Base-by-base conservation (phyloP, 257 asterid species). In the Salvia hispanica region DNA sequence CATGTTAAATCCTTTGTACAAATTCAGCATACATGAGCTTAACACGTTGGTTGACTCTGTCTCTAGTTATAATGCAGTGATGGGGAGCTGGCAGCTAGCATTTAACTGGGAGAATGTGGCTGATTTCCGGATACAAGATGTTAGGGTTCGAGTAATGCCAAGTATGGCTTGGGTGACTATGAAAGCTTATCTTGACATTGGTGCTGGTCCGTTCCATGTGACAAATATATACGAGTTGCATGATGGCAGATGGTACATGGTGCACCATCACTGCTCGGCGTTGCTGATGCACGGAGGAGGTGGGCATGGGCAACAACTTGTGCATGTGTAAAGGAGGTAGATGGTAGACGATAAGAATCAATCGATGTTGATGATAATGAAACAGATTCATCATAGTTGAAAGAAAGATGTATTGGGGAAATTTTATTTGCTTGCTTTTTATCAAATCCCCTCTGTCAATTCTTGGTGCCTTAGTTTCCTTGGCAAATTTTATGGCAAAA, bases 161-260 rank as follows among this genome's bases (percentile, higher is more conserved):
- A 94, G 82, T 62, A 72, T 80, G 76, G 96, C 99, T 33, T 93
- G 99, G 99, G 97, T 93, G 7, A 88, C 97, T 59, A 90, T 88
- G 99, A 90, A 86, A 76, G 99, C 89, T 37, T 82, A 72, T 56
- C 72, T 90, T 18, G 86, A 84, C 76, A 69, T 83, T 45, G 91
- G 76, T 13, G 51, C 77, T 4, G 82, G 87, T 12, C 80, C 89
- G 14, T 87, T 84, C 73, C 62, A 68, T 8, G 72, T 93, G 76
- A 85, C 97, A 37, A 93, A 88, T 44, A 25, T 88, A 40, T 93
- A 72, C 33, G 99, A 93, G 78, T 76, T 85, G 73, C 95, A 88
- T 62, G 80, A 74, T 2, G 97, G 96, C 68, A 85, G 95, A 72
- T 93, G 99, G 99, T 83, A 71, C 83, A 78, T 93, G 91, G 97